A percentile compares a stretch with the other conserved stretches of the same genome.
Conservation (phyloP, 2,329 filamentous ascomycete genomes). For the Scopulariopsis brevicaulis region DNA sequence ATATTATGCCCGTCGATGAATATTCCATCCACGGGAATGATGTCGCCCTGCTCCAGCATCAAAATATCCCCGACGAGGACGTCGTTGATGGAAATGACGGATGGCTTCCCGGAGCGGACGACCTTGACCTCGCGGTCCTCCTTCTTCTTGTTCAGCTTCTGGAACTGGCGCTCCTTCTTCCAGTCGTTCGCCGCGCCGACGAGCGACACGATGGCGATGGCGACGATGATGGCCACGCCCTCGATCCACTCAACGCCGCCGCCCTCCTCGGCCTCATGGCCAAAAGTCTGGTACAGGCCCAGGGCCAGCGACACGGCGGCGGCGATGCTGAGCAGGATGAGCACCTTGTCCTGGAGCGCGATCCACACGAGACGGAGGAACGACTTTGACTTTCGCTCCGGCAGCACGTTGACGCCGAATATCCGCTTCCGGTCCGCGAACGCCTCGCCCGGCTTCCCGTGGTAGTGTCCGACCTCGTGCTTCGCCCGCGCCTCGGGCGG, state of each 20-base stretch:
- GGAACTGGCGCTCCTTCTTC: conserved; percentile 56
- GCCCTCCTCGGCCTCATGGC: conserved; percentile 28
- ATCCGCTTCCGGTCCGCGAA: conserved; percentile 42
- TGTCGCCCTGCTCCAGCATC: conserved; percentile 56
- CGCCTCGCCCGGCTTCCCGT: conserved; percentile 5
- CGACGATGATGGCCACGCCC: conserved; percentile 54
- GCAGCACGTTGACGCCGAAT: conserved; percentile 48
- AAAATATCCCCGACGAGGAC: conserved; percentile 60
- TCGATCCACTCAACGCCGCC: conserved; percentile 51
- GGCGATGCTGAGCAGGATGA: conserved; percentile 54
- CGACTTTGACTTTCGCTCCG: conserved; percentile 50
- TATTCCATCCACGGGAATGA: conserved; percentile 59
- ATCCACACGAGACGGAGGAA: conserved; percentile 53
- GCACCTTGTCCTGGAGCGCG: conserved; percentile 57
- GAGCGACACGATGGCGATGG: conserved; percentile 52
- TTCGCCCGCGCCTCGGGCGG: conserved; percentile 1
- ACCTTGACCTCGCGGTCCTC: conserved; percentile 54
- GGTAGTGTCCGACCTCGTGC: background rate
- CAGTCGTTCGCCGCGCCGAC: conserved; percentile 55
- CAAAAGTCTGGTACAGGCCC: conserved; percentile 56
- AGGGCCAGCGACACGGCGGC: conserved; percentile 55
- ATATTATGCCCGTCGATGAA: conserved; percentile 42
- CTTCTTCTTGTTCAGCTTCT: conserved; percentile 48
- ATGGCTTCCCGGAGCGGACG: conserved; percentile 52
- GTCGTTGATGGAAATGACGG: conserved; percentile 54